phyloP scores from a whole-genome alignment of 2,329 filamentous ascomycete species.

The Davidsoniella neocaledoniae region DNA sequence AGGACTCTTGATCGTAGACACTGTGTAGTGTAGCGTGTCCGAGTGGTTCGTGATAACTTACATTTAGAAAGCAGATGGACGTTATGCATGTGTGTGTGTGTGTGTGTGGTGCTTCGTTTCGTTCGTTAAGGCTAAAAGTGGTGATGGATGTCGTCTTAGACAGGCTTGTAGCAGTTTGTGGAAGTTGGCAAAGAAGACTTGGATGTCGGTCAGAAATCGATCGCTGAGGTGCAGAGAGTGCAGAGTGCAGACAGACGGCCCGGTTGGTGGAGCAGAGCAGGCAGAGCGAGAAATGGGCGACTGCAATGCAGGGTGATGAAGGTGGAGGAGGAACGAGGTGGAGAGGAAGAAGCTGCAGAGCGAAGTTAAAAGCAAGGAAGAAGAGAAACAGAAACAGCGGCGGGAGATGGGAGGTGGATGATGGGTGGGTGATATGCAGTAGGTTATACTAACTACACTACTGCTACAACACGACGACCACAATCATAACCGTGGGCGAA shows the following conservation, averaged over 20 bases:
- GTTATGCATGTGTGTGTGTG: background rate
- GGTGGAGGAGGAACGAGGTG: conserved; percentile 3
- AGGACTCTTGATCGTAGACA: no score
- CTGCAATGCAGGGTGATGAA: conserved; percentile 12
- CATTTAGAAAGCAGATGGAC: no score
- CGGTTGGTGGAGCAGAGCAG: conserved; percentile 4
- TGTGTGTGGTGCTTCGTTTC: background rate
- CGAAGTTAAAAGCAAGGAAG: background rate
- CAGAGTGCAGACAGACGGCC: background rate
- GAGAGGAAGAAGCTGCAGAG: conserved; percentile 2
- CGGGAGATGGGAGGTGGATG: background rate
- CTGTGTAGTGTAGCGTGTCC: no score
- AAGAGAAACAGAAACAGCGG: background rate
- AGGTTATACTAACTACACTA: conserved; percentile 9
- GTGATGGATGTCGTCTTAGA: background rate
- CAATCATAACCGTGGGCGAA: background rate
- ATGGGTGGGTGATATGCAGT: conserved; percentile 9
- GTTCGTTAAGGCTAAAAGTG: background rate
- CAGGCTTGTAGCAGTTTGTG: background rate
- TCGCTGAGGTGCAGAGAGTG: background rate
- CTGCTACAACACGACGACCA: background rate
- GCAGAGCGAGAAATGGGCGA: background rate
- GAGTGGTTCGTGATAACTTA: no score
- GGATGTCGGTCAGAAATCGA: background rate
- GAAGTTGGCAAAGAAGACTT: background rate